These are phyloP conservation scores for Aspergillus sp. DNA, from an alignment of 2,329 filamentous ascomycete genomes.

Conservation along the genomic window DNA sequence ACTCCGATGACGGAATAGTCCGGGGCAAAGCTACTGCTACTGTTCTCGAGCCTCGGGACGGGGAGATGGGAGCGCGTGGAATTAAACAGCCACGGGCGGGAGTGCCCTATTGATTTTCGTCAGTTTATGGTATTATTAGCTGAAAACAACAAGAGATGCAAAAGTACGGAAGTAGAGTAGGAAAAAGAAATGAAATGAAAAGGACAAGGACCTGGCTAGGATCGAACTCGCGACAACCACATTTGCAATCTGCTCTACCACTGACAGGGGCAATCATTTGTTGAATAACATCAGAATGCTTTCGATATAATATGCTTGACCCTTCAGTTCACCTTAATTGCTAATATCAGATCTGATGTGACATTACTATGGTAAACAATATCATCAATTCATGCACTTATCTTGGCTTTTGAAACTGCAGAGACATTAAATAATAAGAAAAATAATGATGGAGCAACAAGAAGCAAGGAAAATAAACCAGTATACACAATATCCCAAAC, in stretches of 20 bases:
- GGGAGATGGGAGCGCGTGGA: slow-evolving; percentile 4
- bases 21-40: slow-evolving; percentile 12
- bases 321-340: too few relatives aligned
- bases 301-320: too few relatives aligned
- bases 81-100: slow-evolving; percentile 12
- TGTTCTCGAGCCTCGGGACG: slow-evolving; percentile 15
- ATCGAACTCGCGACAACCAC: neutral
- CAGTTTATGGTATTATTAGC: too few relatives aligned
- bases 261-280: neutral
- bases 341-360: too few relatives aligned
- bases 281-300: neutral
- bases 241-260: neutral
- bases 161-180: neutral
- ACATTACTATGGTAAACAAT: too few relatives aligned
- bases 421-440: too few relatives aligned
- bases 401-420: too few relatives aligned
- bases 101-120: neutral
- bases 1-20: slow-evolving; percentile 22
- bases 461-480: too few relatives aligned
- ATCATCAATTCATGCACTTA: too few relatives aligned
- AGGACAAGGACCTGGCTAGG: neutral
- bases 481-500: too few relatives aligned
- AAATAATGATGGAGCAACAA: too few relatives aligned
- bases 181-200: neutral
- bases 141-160: neutral